Conservation (phyloP, 1,284 basidiomycete species). For the Tranzscheliella williamsii region DNA sequence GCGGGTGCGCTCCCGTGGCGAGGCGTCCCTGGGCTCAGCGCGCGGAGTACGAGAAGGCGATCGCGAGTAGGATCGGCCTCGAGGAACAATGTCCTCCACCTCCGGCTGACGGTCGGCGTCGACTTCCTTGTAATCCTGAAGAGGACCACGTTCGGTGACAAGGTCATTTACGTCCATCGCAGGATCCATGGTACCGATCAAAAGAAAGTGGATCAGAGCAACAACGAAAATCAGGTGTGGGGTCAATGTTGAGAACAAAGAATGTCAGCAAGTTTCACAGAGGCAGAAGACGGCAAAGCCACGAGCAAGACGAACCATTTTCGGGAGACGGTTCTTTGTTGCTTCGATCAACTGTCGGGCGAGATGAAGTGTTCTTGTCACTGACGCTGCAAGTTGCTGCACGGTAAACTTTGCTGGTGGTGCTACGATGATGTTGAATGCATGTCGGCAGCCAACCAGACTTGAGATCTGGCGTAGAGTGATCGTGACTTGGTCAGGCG, state of each 20-base stretch:
- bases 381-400: too few relatives aligned
- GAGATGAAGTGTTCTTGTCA: too few relatives aligned
- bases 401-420: too few relatives aligned
- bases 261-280: constrained; percentile 10
- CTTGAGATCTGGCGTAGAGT: too few relatives aligned
- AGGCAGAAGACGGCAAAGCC: too few relatives aligned
- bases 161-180: constrained; percentile 7
- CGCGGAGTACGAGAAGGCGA: constrained; percentile 32
- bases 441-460: too few relatives aligned
- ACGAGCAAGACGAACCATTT: too few relatives aligned
- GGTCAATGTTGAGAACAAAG: not conserved
- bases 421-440: too few relatives aligned
- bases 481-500: too few relatives aligned
- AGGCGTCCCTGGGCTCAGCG: constrained; percentile 15
- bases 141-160: constrained; percentile 8
- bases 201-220: not conserved
- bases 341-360: too few relatives aligned
- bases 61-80: constrained; percentile 36
- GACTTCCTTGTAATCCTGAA: constrained; percentile 33
- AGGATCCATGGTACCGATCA: too few relatives aligned
- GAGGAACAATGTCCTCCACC: constrained; percentile 12
- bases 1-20: constrained; percentile 9
- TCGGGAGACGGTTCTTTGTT: too few relatives aligned
- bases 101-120: constrained; percentile 29
- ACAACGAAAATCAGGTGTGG: not conserved